These are phyloP conservation scores for Solanum aculeatissimum DNA, from an alignment of 305 asterid species.

Conservation along the genomic window DNA sequence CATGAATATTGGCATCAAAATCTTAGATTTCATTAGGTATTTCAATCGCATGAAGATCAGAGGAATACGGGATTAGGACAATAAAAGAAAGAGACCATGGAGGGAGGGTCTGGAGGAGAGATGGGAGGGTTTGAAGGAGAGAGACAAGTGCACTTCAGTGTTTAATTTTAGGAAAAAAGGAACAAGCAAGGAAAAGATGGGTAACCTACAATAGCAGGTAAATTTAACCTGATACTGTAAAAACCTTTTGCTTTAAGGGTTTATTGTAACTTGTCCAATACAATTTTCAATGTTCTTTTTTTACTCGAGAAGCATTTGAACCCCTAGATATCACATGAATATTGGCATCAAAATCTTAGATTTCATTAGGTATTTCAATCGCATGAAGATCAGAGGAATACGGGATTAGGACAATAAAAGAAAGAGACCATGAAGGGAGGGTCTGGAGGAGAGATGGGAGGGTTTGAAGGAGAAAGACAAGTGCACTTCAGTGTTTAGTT, in stretches of 20 bases:
- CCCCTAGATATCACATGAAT: background rate
- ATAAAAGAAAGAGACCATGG: background rate
- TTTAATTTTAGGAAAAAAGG: background rate
- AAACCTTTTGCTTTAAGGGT: background rate
- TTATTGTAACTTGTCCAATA: background rate
- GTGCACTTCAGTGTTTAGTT: background rate
- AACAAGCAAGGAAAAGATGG: background rate
- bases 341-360: background rate
- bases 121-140: background rate
- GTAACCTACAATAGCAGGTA: background rate
- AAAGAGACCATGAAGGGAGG: background rate
- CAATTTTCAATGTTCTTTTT: background rate
- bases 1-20: background rate
- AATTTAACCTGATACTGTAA: background rate
- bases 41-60: background rate
- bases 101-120: background rate
- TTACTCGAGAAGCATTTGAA: background rate
- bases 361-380: background rate
- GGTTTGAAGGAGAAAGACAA: background rate
- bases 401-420: background rate
- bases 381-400: background rate
- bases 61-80: background rate
- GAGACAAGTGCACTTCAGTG: background rate
- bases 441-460: background rate
- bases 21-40: background rate